Conservation (phyloP, 2,329 filamentous ascomycete genomes). For the Monilinia laxa region DNA sequence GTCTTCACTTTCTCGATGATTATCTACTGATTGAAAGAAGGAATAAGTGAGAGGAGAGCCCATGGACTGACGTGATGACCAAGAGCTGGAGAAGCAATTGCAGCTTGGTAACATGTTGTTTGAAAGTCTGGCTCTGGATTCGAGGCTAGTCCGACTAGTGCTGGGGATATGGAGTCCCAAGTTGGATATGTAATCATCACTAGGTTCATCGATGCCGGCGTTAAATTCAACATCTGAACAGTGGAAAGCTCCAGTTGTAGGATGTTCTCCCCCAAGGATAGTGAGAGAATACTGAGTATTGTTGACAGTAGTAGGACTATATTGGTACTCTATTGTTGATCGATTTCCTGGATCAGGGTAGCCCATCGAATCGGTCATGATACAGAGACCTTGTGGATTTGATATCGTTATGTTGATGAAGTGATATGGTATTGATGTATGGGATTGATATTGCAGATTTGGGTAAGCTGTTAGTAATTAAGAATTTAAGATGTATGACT, state of each 20-base stretch:
- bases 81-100: neutral
- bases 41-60: too few relatives aligned
- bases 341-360: neutral
- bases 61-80: neutral
- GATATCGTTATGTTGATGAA: neutral
- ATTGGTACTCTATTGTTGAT: neutral
- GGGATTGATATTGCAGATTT: neutral
- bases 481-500: neutral
- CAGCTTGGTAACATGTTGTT: neutral
- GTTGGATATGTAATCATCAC: neutral
- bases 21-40: too few relatives aligned
- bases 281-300: neutral
- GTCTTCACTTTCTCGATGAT: too few relatives aligned
- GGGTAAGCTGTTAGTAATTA: neutral
- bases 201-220: too few relatives aligned
- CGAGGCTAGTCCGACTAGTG: too few relatives aligned
- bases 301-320: neutral
- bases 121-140: neutral
- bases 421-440: neutral
- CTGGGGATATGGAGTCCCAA: too few relatives aligned
- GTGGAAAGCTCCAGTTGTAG: neutral
- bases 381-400: neutral
- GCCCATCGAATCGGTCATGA: neutral
- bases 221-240: neutral
- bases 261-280: neutral